phyloP scores from a whole-genome alignment of 352 stramenopile species.

The Globisporangium paddicum region DNA sequence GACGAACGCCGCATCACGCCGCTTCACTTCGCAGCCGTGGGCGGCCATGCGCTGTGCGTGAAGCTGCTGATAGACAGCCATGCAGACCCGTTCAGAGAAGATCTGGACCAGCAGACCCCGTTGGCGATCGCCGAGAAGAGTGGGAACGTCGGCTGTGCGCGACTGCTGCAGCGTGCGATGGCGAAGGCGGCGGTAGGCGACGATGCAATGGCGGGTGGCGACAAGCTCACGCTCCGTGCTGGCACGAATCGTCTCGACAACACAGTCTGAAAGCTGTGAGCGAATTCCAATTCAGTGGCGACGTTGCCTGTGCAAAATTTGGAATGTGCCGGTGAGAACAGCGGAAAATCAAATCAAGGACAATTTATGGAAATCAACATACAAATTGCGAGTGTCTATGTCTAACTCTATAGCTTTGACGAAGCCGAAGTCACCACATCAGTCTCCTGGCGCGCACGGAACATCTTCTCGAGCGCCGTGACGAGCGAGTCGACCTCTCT shows the following conservation, averaged over 20 bases:
- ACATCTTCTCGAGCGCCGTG: slow-evolving; percentile 39
- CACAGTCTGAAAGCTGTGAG: slow-evolving; percentile 44
- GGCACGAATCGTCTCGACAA: slow-evolving; percentile 58
- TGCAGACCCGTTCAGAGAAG: slow-evolving; percentile 75
- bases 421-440: not conserved
- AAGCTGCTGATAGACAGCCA: slow-evolving; percentile 80
- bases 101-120: slow-evolving; percentile 68
- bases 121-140: slow-evolving; percentile 64
- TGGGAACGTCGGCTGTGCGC: slow-evolving; percentile 71
- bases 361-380: not conserved
- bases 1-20: slow-evolving; percentile 75
- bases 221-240: slow-evolving; percentile 53
- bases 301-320: not conserved
- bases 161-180: slow-evolving; percentile 74
- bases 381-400: not conserved
- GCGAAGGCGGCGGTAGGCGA: slow-evolving; percentile 59
- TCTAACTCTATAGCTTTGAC: slow-evolving; percentile 22
- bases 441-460: slow-evolving; percentile 13
- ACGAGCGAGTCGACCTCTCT: slow-evolving; percentile 81
- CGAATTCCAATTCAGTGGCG: not conserved
- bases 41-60: slow-evolving; percentile 70
- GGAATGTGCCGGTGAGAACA: not conserved
- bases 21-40: slow-evolving; percentile 64
- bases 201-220: slow-evolving; percentile 16
- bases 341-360: not conserved